A percentile compares a stretch with the other conserved stretches of the same genome.
Evolutionary conservation across 1,284 basidiomycete species (phyloP).

Genomic region (Ceratorhiza oryzae-sativae): DNA sequence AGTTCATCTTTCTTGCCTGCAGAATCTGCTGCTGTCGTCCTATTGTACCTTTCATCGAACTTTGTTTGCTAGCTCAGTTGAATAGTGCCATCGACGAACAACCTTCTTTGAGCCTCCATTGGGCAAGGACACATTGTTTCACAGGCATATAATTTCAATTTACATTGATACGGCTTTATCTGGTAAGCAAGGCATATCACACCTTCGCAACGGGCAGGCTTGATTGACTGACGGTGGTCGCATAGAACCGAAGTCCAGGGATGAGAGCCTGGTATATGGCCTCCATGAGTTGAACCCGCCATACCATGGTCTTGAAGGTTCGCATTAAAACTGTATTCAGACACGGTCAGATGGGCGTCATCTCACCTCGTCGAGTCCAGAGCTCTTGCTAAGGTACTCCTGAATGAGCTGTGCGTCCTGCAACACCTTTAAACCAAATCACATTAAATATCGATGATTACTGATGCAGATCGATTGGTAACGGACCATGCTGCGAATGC

Average conservation of each 20-base stretch:
- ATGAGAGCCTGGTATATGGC: not conserved
- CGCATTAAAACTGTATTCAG: not conserved
- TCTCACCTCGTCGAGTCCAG: not conserved
- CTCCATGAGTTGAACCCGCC: constrained; percentile 4
- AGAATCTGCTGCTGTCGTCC: too few relatives aligned
- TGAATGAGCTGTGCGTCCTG: not conserved
- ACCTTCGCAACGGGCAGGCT: constrained; percentile 1
- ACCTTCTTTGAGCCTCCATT: too few relatives aligned
- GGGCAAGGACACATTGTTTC: too few relatives aligned
- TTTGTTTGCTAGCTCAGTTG: too few relatives aligned
- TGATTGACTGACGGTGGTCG: not conserved
- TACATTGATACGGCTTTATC: too few relatives aligned
- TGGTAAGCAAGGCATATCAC: too few relatives aligned
- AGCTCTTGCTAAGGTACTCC: not conserved
- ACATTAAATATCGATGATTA: too few relatives aligned
- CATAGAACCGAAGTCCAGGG: not conserved
- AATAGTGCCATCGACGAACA: too few relatives aligned
- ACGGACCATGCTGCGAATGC: constrained; percentile 2
- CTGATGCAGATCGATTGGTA: not conserved
- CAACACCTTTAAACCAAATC: too few relatives aligned
- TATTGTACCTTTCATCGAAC: too few relatives aligned
- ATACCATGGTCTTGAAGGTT: not conserved
- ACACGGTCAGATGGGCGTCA: not conserved
- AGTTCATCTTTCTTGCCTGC: too few relatives aligned
- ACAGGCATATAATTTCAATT: too few relatives aligned